Conservation (phyloP, 2,329 filamentous ascomycete genomes). For the Beauveria sp. region DNA sequence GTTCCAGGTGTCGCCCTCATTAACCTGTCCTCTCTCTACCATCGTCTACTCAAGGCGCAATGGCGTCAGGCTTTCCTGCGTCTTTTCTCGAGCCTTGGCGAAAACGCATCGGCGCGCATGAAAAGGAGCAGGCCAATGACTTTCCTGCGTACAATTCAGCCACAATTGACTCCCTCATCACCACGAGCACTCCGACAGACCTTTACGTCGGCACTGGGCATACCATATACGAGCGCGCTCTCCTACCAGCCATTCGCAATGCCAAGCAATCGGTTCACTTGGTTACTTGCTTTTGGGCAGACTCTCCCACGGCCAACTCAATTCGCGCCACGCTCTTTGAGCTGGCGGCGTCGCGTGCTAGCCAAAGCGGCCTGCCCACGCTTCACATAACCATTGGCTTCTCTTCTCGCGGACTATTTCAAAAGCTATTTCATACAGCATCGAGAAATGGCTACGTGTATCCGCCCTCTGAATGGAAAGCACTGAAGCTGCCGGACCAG, state of each 20-base stretch:
- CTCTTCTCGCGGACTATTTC: conserved; percentile 63
- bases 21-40: not conserved
- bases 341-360: conserved; percentile 43
- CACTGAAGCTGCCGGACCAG: conserved; percentile 56
- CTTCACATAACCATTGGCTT: conserved; percentile 67
- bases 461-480: conserved; percentile 49
- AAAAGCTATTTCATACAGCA: conserved; percentile 69
- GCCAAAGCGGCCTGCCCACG: conserved; percentile 17
- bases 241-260: conserved; percentile 53
- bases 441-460: conserved; percentile 56
- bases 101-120: conserved; percentile 24
- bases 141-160: conserved; percentile 42
- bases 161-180: conserved; percentile 39
- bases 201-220: conserved; percentile 52
- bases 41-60: not conserved
- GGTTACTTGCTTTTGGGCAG: conserved; percentile 78
- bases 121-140: conserved; percentile 30
- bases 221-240: conserved; percentile 44
- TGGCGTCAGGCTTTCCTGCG: conserved; percentile 23
- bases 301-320: conserved; percentile 51
- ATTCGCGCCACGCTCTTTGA: conserved; percentile 50
- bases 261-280: conserved; percentile 62
- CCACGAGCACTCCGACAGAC: conserved; percentile 36
- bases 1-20: not conserved
- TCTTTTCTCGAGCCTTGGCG: conserved; percentile 33